A percentile compares a stretch with the other conserved stretches of the same genome.
These are phyloP conservation scores for Kitagawia praeruptora DNA, from an alignment of 129 eudicot genomes.

Conservation along the genomic window DNA sequence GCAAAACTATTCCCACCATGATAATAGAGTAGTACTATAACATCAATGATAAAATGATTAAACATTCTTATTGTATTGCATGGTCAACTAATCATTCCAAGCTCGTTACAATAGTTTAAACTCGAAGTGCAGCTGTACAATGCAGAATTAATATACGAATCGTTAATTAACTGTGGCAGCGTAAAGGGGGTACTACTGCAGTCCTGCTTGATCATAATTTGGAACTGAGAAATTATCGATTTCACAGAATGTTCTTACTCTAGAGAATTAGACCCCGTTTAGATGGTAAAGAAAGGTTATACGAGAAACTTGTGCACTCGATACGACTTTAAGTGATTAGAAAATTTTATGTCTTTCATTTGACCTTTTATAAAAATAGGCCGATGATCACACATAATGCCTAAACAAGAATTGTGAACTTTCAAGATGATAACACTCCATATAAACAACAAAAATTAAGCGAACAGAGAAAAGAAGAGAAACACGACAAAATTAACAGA, in stretches of 20 bases:
- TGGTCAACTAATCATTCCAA: constrained; percentile 1
- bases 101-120: not conserved
- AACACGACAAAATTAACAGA: not conserved
- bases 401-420: not conserved
- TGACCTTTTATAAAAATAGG: not conserved
- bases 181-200: not conserved
- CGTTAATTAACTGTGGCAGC: no score
- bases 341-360: not conserved
- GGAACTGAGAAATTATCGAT: not conserved
- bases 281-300: no score
- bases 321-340: not conserved
- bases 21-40: not conserved
- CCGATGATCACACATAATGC: not conserved
- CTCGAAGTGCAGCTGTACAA: not conserved
- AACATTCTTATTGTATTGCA: not conserved
- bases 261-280: not conserved
- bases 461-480: not conserved
- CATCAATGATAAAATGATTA: not conserved
- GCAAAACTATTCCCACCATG: not conserved
- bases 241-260: not conserved
- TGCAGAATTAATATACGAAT: not conserved
- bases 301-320: not conserved
- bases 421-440: no score
- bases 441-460: no score
- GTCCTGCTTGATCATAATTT: no score